Base-by-base conservation (phyloP, 805 yeast species). In the Spathaspora sp. region DNA sequence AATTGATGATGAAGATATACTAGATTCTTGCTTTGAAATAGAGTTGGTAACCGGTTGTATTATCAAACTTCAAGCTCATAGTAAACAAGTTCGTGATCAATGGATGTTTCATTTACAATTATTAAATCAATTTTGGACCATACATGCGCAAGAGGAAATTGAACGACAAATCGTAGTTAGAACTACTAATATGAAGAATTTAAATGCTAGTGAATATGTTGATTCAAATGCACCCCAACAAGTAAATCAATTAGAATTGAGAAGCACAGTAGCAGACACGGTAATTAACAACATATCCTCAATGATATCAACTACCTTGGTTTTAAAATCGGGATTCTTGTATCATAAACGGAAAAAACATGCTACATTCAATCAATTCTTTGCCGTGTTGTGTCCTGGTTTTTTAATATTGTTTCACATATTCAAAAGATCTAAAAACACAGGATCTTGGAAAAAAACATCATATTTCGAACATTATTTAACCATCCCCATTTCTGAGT, bases 311-410 rank as follows among this genome's bases (percentile, higher is more conserved):
- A 81, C 85, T 10, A 71, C 83, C 2, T 76, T 85, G 10, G 67
- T 92, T 2, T 68, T 86, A 19, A 76, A 76, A 68, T 78, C 82
- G 53, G 97, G 97, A 0, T 66, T 73, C 31, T 63, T 93, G 23
- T 91, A 79, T 61, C 82, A 82, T 56, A 92, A 91, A 60, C 76
- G 81, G 2, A 81, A 79, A 52, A 88, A 83, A 61, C 91, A 86
- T 61, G 67, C 89, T 1, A 74, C 80, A 35, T 93, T 92, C 67
- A 69, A 67, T 44, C 80, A 79, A 53, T 81, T 69, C 57, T 85
- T 73, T 64, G 88, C 81, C 8, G 75, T 89, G 1, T 70, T 90
- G 14, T 78, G 87, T 45, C 91, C 94, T 1, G 92, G 93, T 0
- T 81, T 76, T 54, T 57, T 93, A 17, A 66, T 85, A 0, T 62